Percentiles rank a stretch among this genome's conserved stretches.
Evolutionary conservation across 169 alveolate genomes (phyloP).

Genomic region (Plasmodium reichenowi): DNA sequence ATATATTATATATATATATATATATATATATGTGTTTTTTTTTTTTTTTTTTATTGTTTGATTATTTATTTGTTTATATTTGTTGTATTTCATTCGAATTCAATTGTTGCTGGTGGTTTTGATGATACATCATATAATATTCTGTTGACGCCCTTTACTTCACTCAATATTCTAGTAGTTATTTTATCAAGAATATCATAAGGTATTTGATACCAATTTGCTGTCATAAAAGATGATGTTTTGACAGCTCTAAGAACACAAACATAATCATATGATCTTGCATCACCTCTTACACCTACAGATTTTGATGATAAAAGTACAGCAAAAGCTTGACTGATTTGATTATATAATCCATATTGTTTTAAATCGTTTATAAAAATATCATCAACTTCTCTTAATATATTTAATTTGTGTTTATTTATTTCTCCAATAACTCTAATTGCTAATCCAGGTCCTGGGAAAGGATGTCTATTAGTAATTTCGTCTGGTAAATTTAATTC

Average conservation of each 20-base stretch:
- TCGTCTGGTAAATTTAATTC: slow-evolving; percentile 80
- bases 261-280: slow-evolving; percentile 80
- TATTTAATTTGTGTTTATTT: slow-evolving; percentile 80
- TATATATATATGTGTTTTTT: not conserved
- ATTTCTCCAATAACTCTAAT: slow-evolving; percentile 83
- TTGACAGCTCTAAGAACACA: slow-evolving; percentile 81
- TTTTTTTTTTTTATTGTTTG: not conserved
- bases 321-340: slow-evolving; percentile 82
- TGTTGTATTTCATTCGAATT: slow-evolving; percentile 48
- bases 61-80: not conserved
- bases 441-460: slow-evolving; percentile 89
- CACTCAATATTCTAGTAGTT: slow-evolving; percentile 79
- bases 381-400: slow-evolving; percentile 84
- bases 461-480: slow-evolving; percentile 84
- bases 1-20: no score
- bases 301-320: slow-evolving; percentile 82
- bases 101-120: slow-evolving; percentile 87
- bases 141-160: slow-evolving; percentile 83
- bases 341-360: slow-evolving; percentile 69
- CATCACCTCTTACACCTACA: slow-evolving; percentile 80
- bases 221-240: slow-evolving; percentile 84
- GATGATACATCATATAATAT: slow-evolving; percentile 84
- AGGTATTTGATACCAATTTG: slow-evolving; percentile 80
- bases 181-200: slow-evolving; percentile 81
- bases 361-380: slow-evolving; percentile 80